Conservation (phyloP, 495 filamentous ascomycete genomes). For the Podospora didyma region DNA sequence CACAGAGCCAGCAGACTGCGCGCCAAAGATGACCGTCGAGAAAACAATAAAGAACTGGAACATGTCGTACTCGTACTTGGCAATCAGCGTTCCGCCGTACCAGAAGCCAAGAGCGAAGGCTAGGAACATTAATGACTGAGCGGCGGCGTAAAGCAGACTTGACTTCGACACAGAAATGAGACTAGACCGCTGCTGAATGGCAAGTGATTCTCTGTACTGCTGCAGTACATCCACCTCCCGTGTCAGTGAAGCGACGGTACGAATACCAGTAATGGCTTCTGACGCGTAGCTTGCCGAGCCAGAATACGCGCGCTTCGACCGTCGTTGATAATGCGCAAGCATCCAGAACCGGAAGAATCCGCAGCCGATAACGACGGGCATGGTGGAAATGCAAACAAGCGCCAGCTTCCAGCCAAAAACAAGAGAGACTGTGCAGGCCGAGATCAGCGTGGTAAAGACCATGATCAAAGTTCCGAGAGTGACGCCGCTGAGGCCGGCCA, state of each 20-base stretch:
- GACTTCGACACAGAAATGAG: constrained; percentile 32
- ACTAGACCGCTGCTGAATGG: constrained; percentile 24
- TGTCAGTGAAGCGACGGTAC: constrained; percentile 76
- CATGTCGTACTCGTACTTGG: constrained; percentile 62
- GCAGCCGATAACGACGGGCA: constrained; percentile 76
- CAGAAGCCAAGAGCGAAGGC: constrained; percentile 79
- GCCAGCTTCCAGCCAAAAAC: constrained; percentile 87
- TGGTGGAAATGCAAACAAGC: constrained; percentile 75
- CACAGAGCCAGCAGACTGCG: constrained; percentile 36
- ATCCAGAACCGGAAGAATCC: constrained; percentile 76
- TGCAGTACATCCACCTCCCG: constrained; percentile 62
- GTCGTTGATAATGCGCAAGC: constrained; percentile 68
- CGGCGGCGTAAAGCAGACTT: constrained; percentile 64
- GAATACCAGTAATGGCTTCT: constrained; percentile 83
- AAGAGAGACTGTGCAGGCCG: constrained; percentile 60
- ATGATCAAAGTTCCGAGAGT: constrained; percentile 78
- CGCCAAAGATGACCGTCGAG: constrained; percentile 40
- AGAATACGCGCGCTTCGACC: constrained; percentile 70
- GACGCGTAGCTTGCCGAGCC: constrained; percentile 77
- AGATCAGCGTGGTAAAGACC: constrained; percentile 69
- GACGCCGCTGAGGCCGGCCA: constrained; percentile 76
- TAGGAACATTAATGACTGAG: constrained; percentile 76
- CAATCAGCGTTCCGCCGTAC: constrained; percentile 77
- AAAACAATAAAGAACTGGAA: constrained; percentile 87
- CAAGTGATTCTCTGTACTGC: constrained; percentile 50